phyloP scores from a whole-genome alignment of 371 early-diverging fungal species.

The Lichtheimia hyalospora region DNA sequence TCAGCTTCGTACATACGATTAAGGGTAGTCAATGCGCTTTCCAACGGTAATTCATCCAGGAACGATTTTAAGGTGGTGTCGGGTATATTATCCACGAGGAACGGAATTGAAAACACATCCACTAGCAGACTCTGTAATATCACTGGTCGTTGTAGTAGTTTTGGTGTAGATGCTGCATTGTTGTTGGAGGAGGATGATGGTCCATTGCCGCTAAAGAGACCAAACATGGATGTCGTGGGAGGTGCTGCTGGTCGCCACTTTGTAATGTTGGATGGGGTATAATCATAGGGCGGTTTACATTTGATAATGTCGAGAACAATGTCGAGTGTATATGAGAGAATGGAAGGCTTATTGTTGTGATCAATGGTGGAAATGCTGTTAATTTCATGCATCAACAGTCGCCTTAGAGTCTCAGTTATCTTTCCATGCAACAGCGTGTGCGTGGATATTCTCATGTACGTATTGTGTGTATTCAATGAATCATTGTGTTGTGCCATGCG shows the following conservation, averaged over 20 bases:
- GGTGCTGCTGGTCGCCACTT: not conserved
- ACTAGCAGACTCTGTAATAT: not conserved
- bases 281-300: conserved; percentile 11
- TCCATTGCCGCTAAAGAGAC: conserved; percentile 3
- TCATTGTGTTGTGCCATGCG: not conserved
- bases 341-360: not conserved
- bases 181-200: not conserved
- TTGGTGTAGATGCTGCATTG: not conserved
- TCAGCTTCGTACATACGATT: conserved; percentile 8
- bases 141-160: not conserved
- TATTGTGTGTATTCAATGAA: not conserved
- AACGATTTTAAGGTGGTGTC: not conserved
- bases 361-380: not conserved
- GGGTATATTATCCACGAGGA: conserved; percentile 2
- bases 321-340: not conserved
- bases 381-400: not conserved
- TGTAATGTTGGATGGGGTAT: not conserved
- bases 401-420: not conserved
- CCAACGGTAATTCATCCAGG: conserved; percentile 5
- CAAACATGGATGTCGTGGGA: not conserved
- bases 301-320: conserved; percentile 3
- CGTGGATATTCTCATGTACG: conserved; percentile 2
- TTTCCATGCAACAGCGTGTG: not conserved
- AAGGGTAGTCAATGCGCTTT: conserved; percentile 11
- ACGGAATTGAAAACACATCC: conserved; percentile 2